Conservation (phyloP, 1,139 yeast genomes). For the Yamadazyma triangularis region DNA sequence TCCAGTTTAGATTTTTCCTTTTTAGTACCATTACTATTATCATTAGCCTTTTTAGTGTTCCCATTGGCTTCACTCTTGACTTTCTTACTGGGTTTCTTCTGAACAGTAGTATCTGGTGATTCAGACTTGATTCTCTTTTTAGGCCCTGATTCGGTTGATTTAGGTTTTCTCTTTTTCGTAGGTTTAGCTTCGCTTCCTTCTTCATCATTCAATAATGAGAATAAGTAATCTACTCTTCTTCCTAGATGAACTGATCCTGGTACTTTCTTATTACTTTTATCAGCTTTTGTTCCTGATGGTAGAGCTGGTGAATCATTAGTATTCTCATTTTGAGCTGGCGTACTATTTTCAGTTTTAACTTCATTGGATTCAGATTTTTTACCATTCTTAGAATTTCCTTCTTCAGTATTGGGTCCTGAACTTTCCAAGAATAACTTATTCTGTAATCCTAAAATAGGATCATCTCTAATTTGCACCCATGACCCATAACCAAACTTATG, state of each 20-base stretch:
- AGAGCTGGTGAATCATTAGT: slow-evolving; percentile 27
- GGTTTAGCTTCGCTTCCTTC: slow-evolving; percentile 27
- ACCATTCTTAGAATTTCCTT: slow-evolving; percentile 8
- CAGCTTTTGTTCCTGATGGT: not conserved
- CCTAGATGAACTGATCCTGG: slow-evolving; percentile 94
- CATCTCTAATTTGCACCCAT: slow-evolving; percentile 92
- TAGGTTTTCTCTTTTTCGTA: slow-evolving; percentile 11
- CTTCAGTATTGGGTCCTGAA: not conserved
- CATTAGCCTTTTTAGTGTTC: slow-evolving; percentile 2
- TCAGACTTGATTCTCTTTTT: slow-evolving; percentile 7
- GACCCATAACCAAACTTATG: slow-evolving; percentile 94
- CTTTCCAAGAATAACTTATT: slow-evolving; percentile 72
- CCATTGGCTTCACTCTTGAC: slow-evolving; percentile 4
- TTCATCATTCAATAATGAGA: slow-evolving; percentile 60
- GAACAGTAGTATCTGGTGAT: slow-evolving; percentile 6
- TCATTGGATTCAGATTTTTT: slow-evolving; percentile 1
- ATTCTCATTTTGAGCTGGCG: slow-evolving; percentile 17
- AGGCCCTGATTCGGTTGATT: slow-evolving; percentile 7
- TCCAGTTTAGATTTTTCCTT: slow-evolving; percentile 3
- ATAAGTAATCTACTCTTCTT: slow-evolving; percentile 87
- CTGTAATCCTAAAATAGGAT: slow-evolving; percentile 83
- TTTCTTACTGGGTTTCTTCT: slow-evolving; percentile 8
- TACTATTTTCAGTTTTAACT: slow-evolving; percentile 18
- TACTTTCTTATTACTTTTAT: slow-evolving; percentile 51
- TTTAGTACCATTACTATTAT: too few relatives aligned